Evolutionary conservation across 768 basidiomycete species (phyloP).

Genomic region (Mycena leptocephala): DNA sequence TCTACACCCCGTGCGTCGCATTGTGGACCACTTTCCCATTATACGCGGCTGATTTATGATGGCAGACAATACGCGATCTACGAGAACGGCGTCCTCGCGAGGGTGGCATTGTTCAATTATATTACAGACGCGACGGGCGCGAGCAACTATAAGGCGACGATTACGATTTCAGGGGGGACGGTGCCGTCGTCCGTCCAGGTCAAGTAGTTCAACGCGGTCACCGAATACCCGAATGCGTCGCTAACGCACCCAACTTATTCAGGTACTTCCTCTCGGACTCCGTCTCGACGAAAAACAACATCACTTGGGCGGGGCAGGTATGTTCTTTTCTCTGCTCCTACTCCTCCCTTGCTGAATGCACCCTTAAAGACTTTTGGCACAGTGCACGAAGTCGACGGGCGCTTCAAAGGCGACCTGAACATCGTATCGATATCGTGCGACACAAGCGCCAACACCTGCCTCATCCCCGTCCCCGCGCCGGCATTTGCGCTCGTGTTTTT

Average conservation of each 20-base stretch:
- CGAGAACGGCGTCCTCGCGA: constrained; percentile 74
- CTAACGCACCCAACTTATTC: neutral
- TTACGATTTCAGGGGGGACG: constrained; percentile 63
- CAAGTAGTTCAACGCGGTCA: constrained; percentile 51
- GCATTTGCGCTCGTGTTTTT: constrained; percentile 49
- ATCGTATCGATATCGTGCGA: constrained; percentile 42
- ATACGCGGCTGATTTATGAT: neutral
- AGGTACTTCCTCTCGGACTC: constrained; percentile 62
- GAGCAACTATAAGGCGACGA: constrained; percentile 66
- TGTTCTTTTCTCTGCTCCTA: constrained; percentile 18
- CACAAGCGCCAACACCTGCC: constrained; percentile 38
- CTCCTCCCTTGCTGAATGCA: neutral
- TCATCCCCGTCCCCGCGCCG: constrained; percentile 46
- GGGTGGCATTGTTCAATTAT: constrained; percentile 83
- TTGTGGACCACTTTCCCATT: too few relatives aligned
- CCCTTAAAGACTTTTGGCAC: constrained; percentile 13
- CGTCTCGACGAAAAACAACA: constrained; percentile 74
- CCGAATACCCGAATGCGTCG: neutral
- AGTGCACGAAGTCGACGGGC: constrained; percentile 40
- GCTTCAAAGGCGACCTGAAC: constrained; percentile 36
- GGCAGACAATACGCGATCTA: constrained; percentile 73
- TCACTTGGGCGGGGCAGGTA: constrained; percentile 87
- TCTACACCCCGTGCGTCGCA: constrained; percentile 66
- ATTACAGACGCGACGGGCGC: constrained; percentile 73
- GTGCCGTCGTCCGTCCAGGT: constrained; percentile 67